Conservation (phyloP, 2,329 filamentous ascomycete species). For the Venturiaceae sp. region DNA sequence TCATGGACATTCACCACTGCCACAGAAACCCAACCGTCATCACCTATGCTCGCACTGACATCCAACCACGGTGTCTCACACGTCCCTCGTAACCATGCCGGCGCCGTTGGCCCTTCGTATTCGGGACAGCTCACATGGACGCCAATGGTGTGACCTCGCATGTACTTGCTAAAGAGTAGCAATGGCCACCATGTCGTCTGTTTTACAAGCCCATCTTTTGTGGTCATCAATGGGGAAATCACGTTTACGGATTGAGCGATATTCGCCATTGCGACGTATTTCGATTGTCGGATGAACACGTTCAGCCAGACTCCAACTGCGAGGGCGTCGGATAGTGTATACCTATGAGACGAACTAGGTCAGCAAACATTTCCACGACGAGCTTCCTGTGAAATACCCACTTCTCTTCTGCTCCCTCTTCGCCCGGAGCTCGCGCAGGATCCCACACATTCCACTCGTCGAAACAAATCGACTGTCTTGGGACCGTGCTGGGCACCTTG, state of each 20-base stretch:
- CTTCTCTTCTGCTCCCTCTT: constrained; percentile 60
- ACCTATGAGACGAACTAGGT: constrained; percentile 13
- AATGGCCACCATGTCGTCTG: constrained; percentile 71
- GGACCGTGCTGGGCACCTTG: constrained; percentile 47
- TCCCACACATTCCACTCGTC: constrained; percentile 86
- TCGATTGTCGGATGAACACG: constrained; percentile 63
- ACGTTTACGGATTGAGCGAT: constrained; percentile 73
- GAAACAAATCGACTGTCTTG: constrained; percentile 63
- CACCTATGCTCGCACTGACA: constrained; percentile 51
- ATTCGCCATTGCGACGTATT: constrained; percentile 66
- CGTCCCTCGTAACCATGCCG: constrained; percentile 53
- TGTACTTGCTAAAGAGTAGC: constrained; percentile 58
- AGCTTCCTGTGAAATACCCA: constrained; percentile 20
- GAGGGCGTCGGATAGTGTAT: constrained; percentile 65
- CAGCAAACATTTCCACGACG: background rate
- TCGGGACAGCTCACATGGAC: constrained; percentile 53
- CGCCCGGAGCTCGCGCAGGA: constrained; percentile 58
- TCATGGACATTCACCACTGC: constrained; percentile 65
- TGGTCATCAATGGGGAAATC: constrained; percentile 68
- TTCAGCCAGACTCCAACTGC: constrained; percentile 70
- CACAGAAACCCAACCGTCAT: constrained; percentile 52
- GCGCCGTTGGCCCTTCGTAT: constrained; percentile 59
- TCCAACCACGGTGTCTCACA: constrained; percentile 64
- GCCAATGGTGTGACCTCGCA: constrained; percentile 62
- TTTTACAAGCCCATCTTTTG: constrained; percentile 50